Base-by-base conservation (phyloP, 2,329 filamentous ascomycete genomes). In the Fusarium stilboides region DNA sequence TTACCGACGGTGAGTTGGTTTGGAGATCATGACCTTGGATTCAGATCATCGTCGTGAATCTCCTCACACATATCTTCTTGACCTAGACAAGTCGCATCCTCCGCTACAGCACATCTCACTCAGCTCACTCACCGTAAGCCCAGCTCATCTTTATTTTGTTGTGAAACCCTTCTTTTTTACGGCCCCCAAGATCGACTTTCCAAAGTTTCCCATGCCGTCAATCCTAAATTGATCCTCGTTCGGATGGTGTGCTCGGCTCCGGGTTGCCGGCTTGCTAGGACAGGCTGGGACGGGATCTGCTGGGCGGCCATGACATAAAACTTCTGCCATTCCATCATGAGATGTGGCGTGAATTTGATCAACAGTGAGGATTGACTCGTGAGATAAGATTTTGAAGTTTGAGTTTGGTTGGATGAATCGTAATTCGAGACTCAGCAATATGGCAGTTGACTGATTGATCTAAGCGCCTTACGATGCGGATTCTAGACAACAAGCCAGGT, bases 171-270 rank as follows among this genome's bases (percentile, higher is more conserved):
- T 13, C 10, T 13, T 5, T 31, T 31, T 31, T 31, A 31, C 28
- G 9, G n/a, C 26, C 26, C 37, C 17, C 20, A 24, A 56, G 15
- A 45, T 69, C 45, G 43, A 20, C 37, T 60, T 68, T 56, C 8
- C 24, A 26, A 15, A 28, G 51, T 64, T 65, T 59, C 14, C 44
- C 53, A 43, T 69, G 28, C 46, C 42, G 37, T 62, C 45, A 62
- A 52, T 34, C 22, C 44, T 54, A 12, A 42, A 51, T 45, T 39
- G 28, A 56, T 53, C 17, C 19, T 39, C 26, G 31, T 42, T 13
- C 36, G 24, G 53, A 46, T 66, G 60, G 60, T 70, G 66, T 69
- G 53, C 34, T 60, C 67, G 67, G 67, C 57, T 44, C 53, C 57
- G 50, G 19, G 20, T 13, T 68, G 67, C 62, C 67, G 67, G 24